Percentiles rank a stretch among this genome's conserved stretches.
Evolutionary conservation across 2,329 filamentous ascomycete species (phyloP).

Genomic region (Pseudogymnoascus sp.): DNA sequence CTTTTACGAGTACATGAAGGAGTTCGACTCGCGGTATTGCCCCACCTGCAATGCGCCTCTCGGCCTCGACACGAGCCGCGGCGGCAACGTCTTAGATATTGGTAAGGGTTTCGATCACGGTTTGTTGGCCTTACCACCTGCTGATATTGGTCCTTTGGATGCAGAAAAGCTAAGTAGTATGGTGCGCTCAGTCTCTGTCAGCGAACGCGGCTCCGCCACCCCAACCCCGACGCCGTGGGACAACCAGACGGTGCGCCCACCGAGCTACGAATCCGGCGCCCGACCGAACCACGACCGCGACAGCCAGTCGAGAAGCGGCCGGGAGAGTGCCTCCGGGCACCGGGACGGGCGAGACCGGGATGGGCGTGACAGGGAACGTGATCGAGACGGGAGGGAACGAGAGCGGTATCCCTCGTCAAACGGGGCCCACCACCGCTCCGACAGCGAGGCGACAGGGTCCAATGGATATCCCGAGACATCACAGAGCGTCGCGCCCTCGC

Average conservation of each 20-base stretch:
- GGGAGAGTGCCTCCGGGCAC: constrained; percentile 21
- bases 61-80: constrained; percentile 83
- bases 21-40: constrained; percentile 89
- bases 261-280: constrained; percentile 36
- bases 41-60: constrained; percentile 88
- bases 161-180: constrained; percentile 91
- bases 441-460: constrained; percentile 71
- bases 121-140: constrained; percentile 23
- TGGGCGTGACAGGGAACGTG: constrained; percentile 30
- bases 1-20: constrained; percentile 97
- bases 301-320: constrained; percentile 28
- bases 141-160: constrained; percentile 15
- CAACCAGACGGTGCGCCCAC: constrained; percentile 45
- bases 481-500: constrained; percentile 52
- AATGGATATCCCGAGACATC: constrained; percentile 66
- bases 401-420: constrained; percentile 33
- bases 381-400: constrained; percentile 43
- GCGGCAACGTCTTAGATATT: constrained; percentile 85
- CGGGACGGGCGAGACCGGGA: constrained; percentile 26
- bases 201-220: constrained; percentile 43
- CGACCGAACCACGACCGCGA: constrained; percentile 28
- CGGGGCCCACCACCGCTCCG: constrained; percentile 57
- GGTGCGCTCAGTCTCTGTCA: constrained; percentile 69
- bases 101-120: constrained; percentile 44
- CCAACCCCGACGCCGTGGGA: constrained; percentile 64